These are phyloP conservation scores for Mollisiaceae sp. DNA, from an alignment of 2,329 filamentous ascomycete species.

Conservation along the genomic window DNA sequence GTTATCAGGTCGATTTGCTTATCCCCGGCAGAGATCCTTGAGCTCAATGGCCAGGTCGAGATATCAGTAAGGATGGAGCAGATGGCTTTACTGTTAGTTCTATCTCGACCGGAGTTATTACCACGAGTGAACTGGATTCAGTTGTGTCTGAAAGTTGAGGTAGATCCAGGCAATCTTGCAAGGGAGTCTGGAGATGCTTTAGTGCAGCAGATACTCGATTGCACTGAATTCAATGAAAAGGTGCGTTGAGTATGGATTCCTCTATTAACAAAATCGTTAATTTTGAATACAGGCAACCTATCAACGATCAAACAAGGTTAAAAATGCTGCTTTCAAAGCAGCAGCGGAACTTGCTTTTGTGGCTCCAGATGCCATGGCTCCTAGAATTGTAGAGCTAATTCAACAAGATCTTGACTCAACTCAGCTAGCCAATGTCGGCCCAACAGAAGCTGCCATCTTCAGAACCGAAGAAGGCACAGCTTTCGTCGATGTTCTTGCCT, in stretches of 20 bases:
- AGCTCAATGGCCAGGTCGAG: slow-evolving; percentile 50
- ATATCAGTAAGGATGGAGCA: slow-evolving; percentile 65
- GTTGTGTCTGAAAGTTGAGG: slow-evolving; percentile 75
- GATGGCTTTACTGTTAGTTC: slow-evolving; percentile 76
- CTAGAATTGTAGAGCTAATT: slow-evolving; percentile 76
- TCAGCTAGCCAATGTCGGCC: slow-evolving; percentile 75
- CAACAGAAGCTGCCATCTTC: slow-evolving; percentile 91
- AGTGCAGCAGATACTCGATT: slow-evolving; percentile 67
- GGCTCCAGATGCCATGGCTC: slow-evolving; percentile 80
- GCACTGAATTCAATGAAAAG: slow-evolving; percentile 56
- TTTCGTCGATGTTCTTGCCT: slow-evolving; percentile 89
- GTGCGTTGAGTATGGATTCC: slow-evolving; percentile 48
- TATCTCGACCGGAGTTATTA: slow-evolving; percentile 79
- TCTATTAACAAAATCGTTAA: slow-evolving; percentile 19
- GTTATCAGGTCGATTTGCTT: slow-evolving; percentile 68
- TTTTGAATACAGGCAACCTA: slow-evolving; percentile 30
- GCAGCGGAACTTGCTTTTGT: slow-evolving; percentile 94
- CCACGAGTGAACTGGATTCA: slow-evolving; percentile 88
- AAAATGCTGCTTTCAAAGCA: slow-evolving; percentile 78
- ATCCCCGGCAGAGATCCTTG: slow-evolving; percentile 54
- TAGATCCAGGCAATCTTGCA: slow-evolving; percentile 83
- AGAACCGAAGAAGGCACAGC: slow-evolving; percentile 85
- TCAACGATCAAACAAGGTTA: slow-evolving; percentile 51
- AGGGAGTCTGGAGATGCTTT: slow-evolving; percentile 66
- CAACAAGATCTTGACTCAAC: slow-evolving; percentile 72